These are phyloP conservation scores for Cymbopogon flexuosus DNA, from an alignment of 202 grass and related monocot genomes.

Conservation along the genomic window DNA sequence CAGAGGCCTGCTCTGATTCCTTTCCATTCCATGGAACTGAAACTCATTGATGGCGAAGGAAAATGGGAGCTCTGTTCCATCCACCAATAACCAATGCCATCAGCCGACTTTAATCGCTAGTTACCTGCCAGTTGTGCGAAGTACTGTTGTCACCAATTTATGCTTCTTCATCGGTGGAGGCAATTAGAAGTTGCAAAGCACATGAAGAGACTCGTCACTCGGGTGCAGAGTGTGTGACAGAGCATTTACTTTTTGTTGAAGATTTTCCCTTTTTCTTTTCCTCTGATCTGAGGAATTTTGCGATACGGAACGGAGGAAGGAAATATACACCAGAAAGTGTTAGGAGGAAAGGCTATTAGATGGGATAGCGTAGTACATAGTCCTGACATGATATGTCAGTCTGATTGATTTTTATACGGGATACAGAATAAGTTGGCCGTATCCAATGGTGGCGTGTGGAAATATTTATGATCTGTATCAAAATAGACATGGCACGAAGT, in stretches of 20 bases:
- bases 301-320: background rate
- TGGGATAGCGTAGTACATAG: slow-evolving; percentile 32
- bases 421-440: slow-evolving; percentile 3
- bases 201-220: background rate
- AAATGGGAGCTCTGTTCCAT: slow-evolving; percentile 86
- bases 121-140: slow-evolving; percentile 10
- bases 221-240: background rate
- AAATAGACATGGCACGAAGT: slow-evolving; percentile 1
- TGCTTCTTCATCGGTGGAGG: background rate
- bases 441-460: background rate
- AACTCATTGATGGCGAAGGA: slow-evolving; percentile 93
- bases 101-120: slow-evolving; percentile 16
- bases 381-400: background rate
- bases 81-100: slow-evolving; percentile 36
- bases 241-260: background rate
- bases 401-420: slow-evolving; percentile 14
- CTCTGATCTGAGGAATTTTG: slow-evolving; percentile 1
- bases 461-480: slow-evolving; percentile 13
- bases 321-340: background rate
- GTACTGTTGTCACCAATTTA: slow-evolving; percentile 1
- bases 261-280: background rate
- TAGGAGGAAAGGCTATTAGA: slow-evolving; percentile 14
- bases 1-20: slow-evolving; percentile 91
- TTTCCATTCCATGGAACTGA: slow-evolving; percentile 89
- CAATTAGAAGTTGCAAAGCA: background rate